phyloP scores from a whole-genome alignment of 345 rosid genomes.

The Durio zibethinus region DNA sequence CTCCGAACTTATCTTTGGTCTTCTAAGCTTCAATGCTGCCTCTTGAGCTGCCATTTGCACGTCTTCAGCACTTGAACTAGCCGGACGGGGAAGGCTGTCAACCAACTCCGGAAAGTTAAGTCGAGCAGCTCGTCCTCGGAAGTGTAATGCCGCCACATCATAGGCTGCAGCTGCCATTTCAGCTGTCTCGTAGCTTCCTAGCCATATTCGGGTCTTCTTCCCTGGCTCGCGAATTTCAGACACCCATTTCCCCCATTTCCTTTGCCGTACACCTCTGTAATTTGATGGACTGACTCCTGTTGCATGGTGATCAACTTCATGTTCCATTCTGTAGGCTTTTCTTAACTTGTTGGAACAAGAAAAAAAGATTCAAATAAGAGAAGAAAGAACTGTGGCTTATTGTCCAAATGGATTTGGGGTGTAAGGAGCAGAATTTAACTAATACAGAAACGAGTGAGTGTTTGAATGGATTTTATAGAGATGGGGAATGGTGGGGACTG shows the following conservation, averaged over 20 bases:
- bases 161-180: conserved; percentile 98
- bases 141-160: conserved; percentile 76
- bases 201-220: conserved; percentile 78
- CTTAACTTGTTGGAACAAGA: neutral
- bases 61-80: conserved; percentile 53
- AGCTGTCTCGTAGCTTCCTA: conserved; percentile 81
- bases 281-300: conserved; percentile 19
- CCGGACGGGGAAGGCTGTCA: conserved; percentile 57
- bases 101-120: conserved; percentile 78
- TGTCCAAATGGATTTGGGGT: neutral
- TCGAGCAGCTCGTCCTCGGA: conserved; percentile 68
- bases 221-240: conserved; percentile 94
- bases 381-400: neutral
- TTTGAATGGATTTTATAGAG: neutral
- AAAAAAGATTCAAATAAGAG: neutral
- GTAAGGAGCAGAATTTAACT: neutral
- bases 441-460: neutral
- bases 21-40: conserved; percentile 41
- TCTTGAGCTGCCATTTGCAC: conserved; percentile 77
- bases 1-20: conserved; percentile 6
- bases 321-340: neutral
- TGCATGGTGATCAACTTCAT: conserved; percentile 14
- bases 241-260: conserved; percentile 99
- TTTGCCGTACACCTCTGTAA: conserved; percentile 75
- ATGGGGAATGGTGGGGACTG: neutral